Evolutionary conservation across 441 rosid genomes (phyloP), one percentile per base, ranked within the genome.

Genomic region (Viola pubescens): DNA sequence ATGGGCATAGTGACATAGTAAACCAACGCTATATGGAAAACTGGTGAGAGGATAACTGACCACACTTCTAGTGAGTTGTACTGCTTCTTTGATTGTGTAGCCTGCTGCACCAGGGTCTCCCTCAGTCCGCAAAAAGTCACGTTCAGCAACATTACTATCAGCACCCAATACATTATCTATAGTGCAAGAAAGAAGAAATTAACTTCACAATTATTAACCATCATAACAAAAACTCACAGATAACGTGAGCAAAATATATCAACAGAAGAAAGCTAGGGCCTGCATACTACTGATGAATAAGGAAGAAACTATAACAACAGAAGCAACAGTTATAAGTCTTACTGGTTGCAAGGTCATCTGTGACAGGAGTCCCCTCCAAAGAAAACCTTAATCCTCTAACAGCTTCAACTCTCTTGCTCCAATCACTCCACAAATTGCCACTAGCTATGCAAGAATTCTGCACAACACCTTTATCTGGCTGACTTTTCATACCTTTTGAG

Each of bases 51-150:
- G 16, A 13, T 66, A 68, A 79, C 95, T 72, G 19, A 92, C 96
- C 79, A 72, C 87, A 81, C 97, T 92, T 72, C 98, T 81, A 51
- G 89, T 70, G 34, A 89, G 94, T 9, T 82, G 75, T 52, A 87
- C 80, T 9, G 96, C 92, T 84, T 92, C 98, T 77, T 75, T 84
- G 73, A 87, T 84, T 5, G 98, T 81, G 76, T 92, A 89, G 44
- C 98, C 98, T 12, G 76, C 76, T 40, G 92, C 95, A 46, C 84
- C 94, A 59, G 98, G 98, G 66, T 92, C 96, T 14, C 98, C 98
- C 52, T 87, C 97, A 67, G 94, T 85, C 58, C 96, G 78, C 72
- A 92, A 72, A 70, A 78, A 74, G 77, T 92, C 97, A 13, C 98
- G 92, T 51, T 81, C 91, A 60, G 68, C 63, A 61, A 82, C 86